These are phyloP conservation scores for Aspergillus sp. DNA, from an alignment of 2,329 filamentous ascomycete genomes.

Conservation along the genomic window DNA sequence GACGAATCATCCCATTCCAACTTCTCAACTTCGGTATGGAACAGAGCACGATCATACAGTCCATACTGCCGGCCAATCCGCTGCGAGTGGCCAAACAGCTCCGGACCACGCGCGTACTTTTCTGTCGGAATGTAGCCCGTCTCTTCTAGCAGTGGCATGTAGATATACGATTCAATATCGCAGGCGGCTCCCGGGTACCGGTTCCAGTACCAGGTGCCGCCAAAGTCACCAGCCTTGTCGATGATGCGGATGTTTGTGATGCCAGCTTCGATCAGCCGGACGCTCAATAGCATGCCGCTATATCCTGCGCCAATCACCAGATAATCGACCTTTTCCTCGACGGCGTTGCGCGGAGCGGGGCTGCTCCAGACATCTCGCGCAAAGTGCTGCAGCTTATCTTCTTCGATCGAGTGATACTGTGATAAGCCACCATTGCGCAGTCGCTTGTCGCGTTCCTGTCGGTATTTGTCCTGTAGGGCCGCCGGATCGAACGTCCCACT, in stretches of 20 bases:
- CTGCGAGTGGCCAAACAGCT: conserved; percentile 11
- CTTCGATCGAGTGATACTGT: no score
- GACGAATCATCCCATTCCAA: neutral
- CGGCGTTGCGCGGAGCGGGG: no score
- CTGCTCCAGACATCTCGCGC: no score
- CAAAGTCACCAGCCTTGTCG: conserved; percentile 9
- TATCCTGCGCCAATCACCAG: neutral
- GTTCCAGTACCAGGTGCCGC: conserved; percentile 48
- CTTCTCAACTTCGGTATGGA: neutral
- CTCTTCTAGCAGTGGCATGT: conserved; percentile 16
- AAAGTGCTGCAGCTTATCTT: no score
- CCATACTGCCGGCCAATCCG: conserved; percentile 1
- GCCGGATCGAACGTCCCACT: no score
- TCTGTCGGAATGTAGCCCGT: conserved; percentile 14
- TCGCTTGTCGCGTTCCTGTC: no score
- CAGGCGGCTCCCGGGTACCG: conserved; percentile 52
- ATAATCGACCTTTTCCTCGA: no score
- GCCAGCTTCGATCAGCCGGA: neutral
- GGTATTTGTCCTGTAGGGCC: no score
- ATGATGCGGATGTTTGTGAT: neutral
- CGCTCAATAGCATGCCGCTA: neutral
- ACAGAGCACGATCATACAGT: neutral
- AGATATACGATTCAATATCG: conserved; percentile 56
- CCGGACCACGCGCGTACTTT: conserved; percentile 9
- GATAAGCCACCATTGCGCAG: no score